Evolutionary conservation across 163 green algal species (phyloP), one percentile per base, ranked within the genome.

Genomic region (Trebouxiophyceae sp.): DNA sequence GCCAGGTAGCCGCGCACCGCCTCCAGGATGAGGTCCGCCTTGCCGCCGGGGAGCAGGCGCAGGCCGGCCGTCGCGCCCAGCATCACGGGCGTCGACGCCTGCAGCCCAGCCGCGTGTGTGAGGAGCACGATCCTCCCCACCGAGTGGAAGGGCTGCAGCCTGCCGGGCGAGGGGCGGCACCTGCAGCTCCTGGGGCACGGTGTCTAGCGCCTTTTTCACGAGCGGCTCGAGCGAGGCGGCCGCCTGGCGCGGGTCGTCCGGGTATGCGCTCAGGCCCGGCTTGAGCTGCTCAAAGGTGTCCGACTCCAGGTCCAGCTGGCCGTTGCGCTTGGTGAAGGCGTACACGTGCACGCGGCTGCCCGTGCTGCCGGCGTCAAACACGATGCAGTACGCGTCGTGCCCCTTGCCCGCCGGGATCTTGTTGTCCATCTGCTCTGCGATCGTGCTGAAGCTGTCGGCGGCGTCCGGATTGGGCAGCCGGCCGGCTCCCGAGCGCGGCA

Each of bases 241-340:
- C 3, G 85, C 92, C 57, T 80, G 67, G 2, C 70, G 64, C 0
- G 92, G 90, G 27, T 95, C 73, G 31, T 89, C 83, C 1, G 81
- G 67, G 65, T 90, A 96, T 7, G 81, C 76, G 66, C 84, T 95
- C 1, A 99, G 82, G 2, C 94, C 94, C 4, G 94, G 94, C 79
- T 97, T 96, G 2, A 97, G 75, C 71, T 96, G 86, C 63, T 96
- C 84, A 72, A 97, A 97, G n/a, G 85, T 88, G 73, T 97, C 91
- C 28, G 67, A 85, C 16, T 89, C 64, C 7, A 97, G 79, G 60
- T 87, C 75, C 39, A 95, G 73, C 29, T 73, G 22, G 28, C 68
- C 63, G 16, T 70, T 68, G 22, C 65, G 66, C 27, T 79, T 57
- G 24, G 79, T 33, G 24, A 68, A 69, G 5, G n/a, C 57, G 29